These are phyloP conservation scores for Corynascus novoguineensis DNA, from an alignment of 495 filamentous ascomycete species.

Conservation along the genomic window DNA sequence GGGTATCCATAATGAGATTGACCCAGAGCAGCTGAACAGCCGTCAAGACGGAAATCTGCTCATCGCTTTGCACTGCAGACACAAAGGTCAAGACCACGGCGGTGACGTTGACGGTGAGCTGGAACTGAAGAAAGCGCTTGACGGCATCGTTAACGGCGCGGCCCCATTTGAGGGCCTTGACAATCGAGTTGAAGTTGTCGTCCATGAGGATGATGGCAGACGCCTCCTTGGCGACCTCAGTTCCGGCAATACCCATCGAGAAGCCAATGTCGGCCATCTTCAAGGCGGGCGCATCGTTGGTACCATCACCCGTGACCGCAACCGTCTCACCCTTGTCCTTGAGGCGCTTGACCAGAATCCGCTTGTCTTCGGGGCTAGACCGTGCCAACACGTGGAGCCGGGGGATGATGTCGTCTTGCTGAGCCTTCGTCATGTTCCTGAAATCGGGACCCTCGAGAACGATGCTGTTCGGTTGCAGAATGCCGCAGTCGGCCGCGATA, in stretches of 20 bases:
- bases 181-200: constrained; percentile 82
- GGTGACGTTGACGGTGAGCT: constrained; percentile 87
- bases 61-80: constrained; percentile 63
- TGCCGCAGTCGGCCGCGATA: constrained; percentile 79
- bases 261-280: constrained; percentile 85
- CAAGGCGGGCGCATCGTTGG: constrained; percentile 83
- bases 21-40: constrained; percentile 89
- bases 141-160: constrained; percentile 88
- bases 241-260: constrained; percentile 88
- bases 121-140: constrained; percentile 86
- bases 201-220: constrained; percentile 90
- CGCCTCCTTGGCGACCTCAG: constrained; percentile 90
- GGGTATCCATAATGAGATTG: constrained; percentile 91
- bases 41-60: constrained; percentile 66
- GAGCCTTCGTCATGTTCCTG: constrained; percentile 62
- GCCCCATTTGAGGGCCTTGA: constrained; percentile 86
- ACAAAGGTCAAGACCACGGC: constrained; percentile 80
- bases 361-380: constrained; percentile 84
- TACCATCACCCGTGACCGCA: constrained; percentile 83
- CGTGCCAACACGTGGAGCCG: constrained; percentile 76
- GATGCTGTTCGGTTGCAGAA: constrained; percentile 64
- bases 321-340: constrained; percentile 75
- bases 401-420: constrained; percentile 69
- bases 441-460: constrained; percentile 84
- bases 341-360: constrained; percentile 67